These are phyloP conservation scores for Neurospora sp. DNA, from an alignment of 495 filamentous ascomycete species.

Conservation along the genomic window DNA sequence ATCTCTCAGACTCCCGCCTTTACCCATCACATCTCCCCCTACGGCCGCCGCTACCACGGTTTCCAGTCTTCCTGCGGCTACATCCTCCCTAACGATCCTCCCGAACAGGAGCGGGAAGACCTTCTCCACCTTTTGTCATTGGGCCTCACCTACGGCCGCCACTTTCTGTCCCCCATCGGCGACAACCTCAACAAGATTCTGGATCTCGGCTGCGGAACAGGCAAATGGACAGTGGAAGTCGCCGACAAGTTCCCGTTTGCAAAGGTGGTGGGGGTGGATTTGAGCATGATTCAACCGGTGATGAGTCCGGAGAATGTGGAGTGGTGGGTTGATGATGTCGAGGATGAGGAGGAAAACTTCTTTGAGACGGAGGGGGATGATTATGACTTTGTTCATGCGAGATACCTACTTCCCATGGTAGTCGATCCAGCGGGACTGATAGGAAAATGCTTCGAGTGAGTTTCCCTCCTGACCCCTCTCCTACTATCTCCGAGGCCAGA, in stretches of 20 bases:
- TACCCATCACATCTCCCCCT: slow-evolving; percentile 38
- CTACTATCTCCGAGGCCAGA: background rate
- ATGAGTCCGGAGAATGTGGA: slow-evolving; percentile 28
- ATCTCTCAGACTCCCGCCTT: background rate
- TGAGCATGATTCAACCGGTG: slow-evolving; percentile 28
- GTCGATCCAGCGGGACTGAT: slow-evolving; percentile 28
- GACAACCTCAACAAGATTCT: slow-evolving; percentile 41
- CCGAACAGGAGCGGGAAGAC: slow-evolving; percentile 27
- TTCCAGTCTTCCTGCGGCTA: slow-evolving; percentile 6
- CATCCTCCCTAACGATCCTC: slow-evolving; percentile 18
- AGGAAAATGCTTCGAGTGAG: slow-evolving; percentile 14
- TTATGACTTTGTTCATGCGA: slow-evolving; percentile 30
- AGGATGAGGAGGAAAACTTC: slow-evolving; percentile 25
- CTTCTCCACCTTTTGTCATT: slow-evolving; percentile 48
- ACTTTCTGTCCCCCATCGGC: slow-evolving; percentile 43
- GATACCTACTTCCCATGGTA: slow-evolving; percentile 32
- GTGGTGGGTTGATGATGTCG: slow-evolving; percentile 35
- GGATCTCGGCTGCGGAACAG: slow-evolving; percentile 54
- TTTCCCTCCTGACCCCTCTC: background rate
- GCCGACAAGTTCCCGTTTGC: slow-evolving; percentile 28
- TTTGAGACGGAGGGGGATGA: background rate
- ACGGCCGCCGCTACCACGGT: slow-evolving; percentile 40
- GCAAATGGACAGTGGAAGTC: slow-evolving; percentile 52
- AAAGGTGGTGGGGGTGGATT: slow-evolving; percentile 21
- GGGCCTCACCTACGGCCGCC: slow-evolving; percentile 31